phyloP scores from a whole-genome alignment of 768 basidiomycete genomes.

The Xerocomellus dryophilus region DNA sequence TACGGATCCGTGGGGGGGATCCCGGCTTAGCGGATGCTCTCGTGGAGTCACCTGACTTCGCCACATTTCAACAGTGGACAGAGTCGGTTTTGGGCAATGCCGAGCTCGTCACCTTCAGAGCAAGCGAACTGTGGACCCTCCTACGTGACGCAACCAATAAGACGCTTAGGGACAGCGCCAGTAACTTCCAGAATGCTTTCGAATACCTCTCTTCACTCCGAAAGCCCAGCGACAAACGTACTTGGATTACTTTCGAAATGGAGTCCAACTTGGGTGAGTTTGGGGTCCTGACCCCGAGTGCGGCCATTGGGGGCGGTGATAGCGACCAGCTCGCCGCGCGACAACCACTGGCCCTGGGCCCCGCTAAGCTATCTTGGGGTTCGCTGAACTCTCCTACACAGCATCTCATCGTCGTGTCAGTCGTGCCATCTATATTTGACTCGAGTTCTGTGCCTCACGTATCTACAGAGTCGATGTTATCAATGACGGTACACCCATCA shows the following conservation, averaged over 20 bases:
- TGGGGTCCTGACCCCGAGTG: constrained; percentile 3
- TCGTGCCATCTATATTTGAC: neutral
- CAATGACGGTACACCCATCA: constrained; percentile 3
- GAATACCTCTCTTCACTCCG: constrained; percentile 2
- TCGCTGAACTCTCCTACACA: neutral
- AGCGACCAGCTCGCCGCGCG: neutral
- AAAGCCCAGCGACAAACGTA: neutral
- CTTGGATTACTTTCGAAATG: constrained; percentile 2
- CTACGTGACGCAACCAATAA: neutral
- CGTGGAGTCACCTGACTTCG: neutral
- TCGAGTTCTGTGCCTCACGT: neutral
- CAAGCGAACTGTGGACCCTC: constrained; percentile 4
- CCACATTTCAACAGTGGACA: constrained; percentile 3
- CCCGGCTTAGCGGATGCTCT: neutral
- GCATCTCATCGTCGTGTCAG: neutral
- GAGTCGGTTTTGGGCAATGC: neutral
- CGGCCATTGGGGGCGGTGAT: constrained; percentile 4
- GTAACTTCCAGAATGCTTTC: constrained; percentile 2
- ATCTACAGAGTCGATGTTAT: neutral
- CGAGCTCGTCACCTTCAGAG: neutral
- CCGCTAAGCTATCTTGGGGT: constrained; percentile 1
- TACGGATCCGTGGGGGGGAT: constrained; percentile 4
- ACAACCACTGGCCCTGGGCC: neutral
- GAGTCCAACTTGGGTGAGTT: neutral
- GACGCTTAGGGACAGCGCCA: constrained; percentile 1